Conservation (phyloP, 163 green algal genomes). For the Chlorella variabilis region DNA sequence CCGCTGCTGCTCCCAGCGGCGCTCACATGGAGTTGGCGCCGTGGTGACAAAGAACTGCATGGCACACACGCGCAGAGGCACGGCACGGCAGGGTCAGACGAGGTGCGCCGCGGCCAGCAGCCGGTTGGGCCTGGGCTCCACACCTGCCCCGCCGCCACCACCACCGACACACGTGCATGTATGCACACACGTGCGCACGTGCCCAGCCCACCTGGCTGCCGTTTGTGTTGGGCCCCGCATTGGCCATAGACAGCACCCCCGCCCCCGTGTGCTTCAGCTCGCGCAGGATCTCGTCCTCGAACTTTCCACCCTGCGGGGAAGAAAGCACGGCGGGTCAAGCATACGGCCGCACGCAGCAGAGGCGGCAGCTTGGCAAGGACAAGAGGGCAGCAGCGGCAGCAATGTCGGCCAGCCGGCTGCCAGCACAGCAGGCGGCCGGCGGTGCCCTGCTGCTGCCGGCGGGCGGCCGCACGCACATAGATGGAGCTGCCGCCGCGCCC, state of each 20-base stretch:
- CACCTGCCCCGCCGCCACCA: too few relatives aligned
- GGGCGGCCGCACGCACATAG: constrained; percentile 72
- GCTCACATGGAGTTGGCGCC: constrained; percentile 81
- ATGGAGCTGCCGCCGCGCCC: constrained; percentile 88
- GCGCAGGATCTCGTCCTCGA: constrained; percentile 66
- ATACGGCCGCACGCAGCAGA: too few relatives aligned
- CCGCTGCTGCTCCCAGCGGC: too few relatives aligned
- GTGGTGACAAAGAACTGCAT: constrained; percentile 94
- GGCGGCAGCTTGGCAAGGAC: too few relatives aligned
- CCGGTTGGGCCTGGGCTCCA: too few relatives aligned
- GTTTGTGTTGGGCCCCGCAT: constrained; percentile 90
- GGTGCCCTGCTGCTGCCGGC: too few relatives aligned
- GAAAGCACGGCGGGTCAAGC: background rate
- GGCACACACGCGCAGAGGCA: too few relatives aligned
- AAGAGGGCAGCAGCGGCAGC: background rate
- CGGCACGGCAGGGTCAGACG: too few relatives aligned
- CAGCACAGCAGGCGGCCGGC: too few relatives aligned
- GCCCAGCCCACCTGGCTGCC: constrained; percentile 73
- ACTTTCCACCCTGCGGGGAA: constrained; percentile 48
- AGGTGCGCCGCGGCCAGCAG: too few relatives aligned
- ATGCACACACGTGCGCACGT: too few relatives aligned
- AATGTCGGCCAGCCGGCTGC: background rate
- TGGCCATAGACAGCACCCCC: constrained; percentile 79
- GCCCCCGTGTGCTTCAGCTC: constrained; percentile 70
- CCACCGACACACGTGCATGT: too few relatives aligned